Evolutionary conservation across 1,139 yeast genomes (phyloP).

Genomic region (Pichia sp.): DNA sequence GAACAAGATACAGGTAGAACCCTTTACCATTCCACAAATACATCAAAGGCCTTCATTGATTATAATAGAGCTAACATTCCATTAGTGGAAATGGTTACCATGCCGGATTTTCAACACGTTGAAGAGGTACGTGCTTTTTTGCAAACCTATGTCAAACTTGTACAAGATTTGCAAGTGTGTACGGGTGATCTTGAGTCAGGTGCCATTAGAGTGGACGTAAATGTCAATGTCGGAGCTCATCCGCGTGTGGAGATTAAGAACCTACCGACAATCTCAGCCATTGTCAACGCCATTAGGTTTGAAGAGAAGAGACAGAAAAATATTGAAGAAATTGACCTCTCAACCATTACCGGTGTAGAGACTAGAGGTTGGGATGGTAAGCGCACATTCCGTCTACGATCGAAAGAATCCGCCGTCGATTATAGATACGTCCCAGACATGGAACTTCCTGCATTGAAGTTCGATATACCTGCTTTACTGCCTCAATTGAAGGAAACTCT

Average conservation of each 20-base stretch:
- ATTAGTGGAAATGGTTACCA: slow-evolving; percentile 82
- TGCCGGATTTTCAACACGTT: slow-evolving; percentile 71
- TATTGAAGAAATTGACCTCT: slow-evolving; percentile 1
- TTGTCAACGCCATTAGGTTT: slow-evolving; percentile 64
- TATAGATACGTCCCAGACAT: slow-evolving; percentile 94
- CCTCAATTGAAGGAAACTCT: slow-evolving; percentile 33
- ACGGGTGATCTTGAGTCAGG: slow-evolving; percentile 92
- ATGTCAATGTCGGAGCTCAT: slow-evolving; percentile 66
- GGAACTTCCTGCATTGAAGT: slow-evolving; percentile 58
- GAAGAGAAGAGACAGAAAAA: slow-evolving; percentile 65
- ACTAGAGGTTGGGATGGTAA: slow-evolving; percentile 92
- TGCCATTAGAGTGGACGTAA: slow-evolving; percentile 92
- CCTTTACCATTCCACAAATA: slow-evolving; percentile 35
- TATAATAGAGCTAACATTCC: slow-evolving; percentile 83
- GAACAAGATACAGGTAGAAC: slow-evolving; percentile 96
- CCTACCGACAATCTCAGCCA: slow-evolving; percentile 77
- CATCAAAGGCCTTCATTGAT: slow-evolving; percentile 48
- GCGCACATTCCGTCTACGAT: slow-evolving; percentile 56
- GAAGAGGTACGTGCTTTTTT: slow-evolving; percentile 73
- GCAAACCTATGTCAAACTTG: slow-evolving; percentile 67
- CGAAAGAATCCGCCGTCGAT: slow-evolving; percentile 77
- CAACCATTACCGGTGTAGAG: slow-evolving; percentile 34
- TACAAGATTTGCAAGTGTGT: slow-evolving; percentile 64
- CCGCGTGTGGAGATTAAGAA: slow-evolving; percentile 85
- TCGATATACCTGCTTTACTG: slow-evolving; percentile 37